Evolutionary conservation across 164 flowering plant genomes (phyloP).

Genomic region (Cinnamomum chago): DNA sequence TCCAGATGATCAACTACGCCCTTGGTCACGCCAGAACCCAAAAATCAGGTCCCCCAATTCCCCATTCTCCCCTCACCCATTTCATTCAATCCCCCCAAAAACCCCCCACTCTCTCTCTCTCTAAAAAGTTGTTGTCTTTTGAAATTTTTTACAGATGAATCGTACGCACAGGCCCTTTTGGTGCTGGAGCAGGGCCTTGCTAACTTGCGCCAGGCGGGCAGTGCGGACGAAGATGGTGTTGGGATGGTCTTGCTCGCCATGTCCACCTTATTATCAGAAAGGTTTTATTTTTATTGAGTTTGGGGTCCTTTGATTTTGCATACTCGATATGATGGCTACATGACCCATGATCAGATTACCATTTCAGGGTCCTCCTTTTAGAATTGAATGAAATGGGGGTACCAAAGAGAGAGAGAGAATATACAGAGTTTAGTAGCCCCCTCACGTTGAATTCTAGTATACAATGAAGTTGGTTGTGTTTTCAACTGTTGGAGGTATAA

Average conservation of each 20-base stretch:
- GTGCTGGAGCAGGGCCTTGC: slow-evolving; percentile 79
- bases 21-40: slow-evolving; percentile 58
- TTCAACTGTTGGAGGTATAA: too few relatives aligned
- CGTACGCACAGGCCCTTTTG: slow-evolving; percentile 58
- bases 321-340: neutral
- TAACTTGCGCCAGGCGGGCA: slow-evolving; percentile 34
- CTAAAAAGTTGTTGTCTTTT: neutral
- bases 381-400: too few relatives aligned
- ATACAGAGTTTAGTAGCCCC: too few relatives aligned
- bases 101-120: neutral
- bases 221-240: slow-evolving; percentile 28
- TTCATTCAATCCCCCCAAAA: neutral
- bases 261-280: slow-evolving; percentile 63
- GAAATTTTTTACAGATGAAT: slow-evolving; percentile 39
- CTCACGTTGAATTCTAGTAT: too few relatives aligned
- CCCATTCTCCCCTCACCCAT: neutral
- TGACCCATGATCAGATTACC: neutral
- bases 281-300: slow-evolving; percentile 27
- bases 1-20: slow-evolving; percentile 78
- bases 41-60: slow-evolving; percentile 47
- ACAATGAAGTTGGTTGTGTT: too few relatives aligned
- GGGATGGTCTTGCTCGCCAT: slow-evolving; percentile 69
- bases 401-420: too few relatives aligned
- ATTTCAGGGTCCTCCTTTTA: too few relatives aligned
- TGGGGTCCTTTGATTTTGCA: too few relatives aligned